Base-by-base conservation (phyloP, 805 yeast species). In the Crinitomyces ghanaensis region DNA sequence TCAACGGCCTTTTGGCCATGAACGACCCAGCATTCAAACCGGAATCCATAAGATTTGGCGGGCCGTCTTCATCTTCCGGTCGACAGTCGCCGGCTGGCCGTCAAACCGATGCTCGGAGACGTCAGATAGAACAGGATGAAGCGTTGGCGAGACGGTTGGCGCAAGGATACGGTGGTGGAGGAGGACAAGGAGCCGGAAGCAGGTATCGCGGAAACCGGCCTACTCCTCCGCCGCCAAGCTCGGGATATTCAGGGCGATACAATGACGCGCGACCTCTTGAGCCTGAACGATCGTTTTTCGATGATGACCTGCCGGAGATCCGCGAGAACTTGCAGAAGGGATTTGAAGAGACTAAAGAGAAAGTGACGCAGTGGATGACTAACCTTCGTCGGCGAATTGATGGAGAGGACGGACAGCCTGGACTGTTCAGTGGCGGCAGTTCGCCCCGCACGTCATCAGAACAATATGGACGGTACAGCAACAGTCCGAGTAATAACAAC, bases 121-220 rank as follows among this genome's bases (percentile, higher is more conserved):
- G 58, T n/a, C 79, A 74, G 51, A 42, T 70, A 34, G 66, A 63
- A 36, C 77, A 74, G 39, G 97, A 91, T 56, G 97, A 84, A 56
- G 60, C 70, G 14, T 63, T 85, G 44, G 97, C 97, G 1, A 72
- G 91, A 41, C 65, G 69, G 47, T 63, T 88, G 49, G 93, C 88
- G 7, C 35, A 38, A n/a, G 44, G 48, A 35, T 42, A 39, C 33
- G 38, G 37, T 6, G 28, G 31, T 14, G 24, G 38, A 19, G 11
- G 31, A 5, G 25, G 28, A 11, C 37, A 38, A 28, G 31, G 37
- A 6, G 20, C 32, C 25, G 18, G 35, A 30, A 26, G 33, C 17
- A 18, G 31, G 17, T 17, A 36, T 12, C 29, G 35, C n/a, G 41
- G 34, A 13, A 30, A 30, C 14, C 28, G 7, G 15, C 28, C 28